Conservation (phyloP, 108 stramenopile species). For the Cyclostephanos tholiformis region DNA sequence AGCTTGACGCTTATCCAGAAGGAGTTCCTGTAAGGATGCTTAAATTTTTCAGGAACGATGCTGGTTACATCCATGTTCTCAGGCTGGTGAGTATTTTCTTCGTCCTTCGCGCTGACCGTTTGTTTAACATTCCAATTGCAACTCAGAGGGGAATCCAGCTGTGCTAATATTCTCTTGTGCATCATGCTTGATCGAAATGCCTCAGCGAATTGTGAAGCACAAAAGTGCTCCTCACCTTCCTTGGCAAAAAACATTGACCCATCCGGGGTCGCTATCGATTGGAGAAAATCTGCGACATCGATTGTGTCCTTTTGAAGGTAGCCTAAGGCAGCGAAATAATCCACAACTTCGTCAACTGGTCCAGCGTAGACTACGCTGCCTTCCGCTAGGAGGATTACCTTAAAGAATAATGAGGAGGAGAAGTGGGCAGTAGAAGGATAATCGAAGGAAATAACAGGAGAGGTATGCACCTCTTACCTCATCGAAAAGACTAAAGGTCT, state of each 20-base stretch:
- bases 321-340: constrained; percentile 76
- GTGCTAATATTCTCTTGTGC: constrained; percentile 25
- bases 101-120: constrained; percentile 14
- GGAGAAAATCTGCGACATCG: constrained; percentile 88
- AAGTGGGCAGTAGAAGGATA: background rate
- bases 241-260: constrained; percentile 41
- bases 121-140: constrained; percentile 22
- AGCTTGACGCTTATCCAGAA: constrained; percentile 48
- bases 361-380: constrained; percentile 87
- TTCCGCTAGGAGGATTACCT: constrained; percentile 82
- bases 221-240: constrained; percentile 44
- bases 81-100: constrained; percentile 2
- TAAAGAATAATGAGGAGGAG: constrained; percentile 20
- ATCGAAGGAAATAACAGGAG: background rate
- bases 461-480: background rate
- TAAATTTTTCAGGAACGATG: constrained; percentile 30
- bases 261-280: constrained; percentile 61
- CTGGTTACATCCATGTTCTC: background rate
- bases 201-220: constrained; percentile 37
- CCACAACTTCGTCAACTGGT: constrained; percentile 67
- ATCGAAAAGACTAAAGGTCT: constrained; percentile 90
- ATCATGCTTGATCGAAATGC: constrained; percentile 33
- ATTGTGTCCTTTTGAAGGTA: constrained; percentile 65
- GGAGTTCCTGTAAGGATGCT: constrained; percentile 54
- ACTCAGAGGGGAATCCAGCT: constrained; percentile 19